Base-by-base conservation (phyloP, 2,329 filamentous ascomycete genomes). In the Tolypocladium paradoxum region DNA sequence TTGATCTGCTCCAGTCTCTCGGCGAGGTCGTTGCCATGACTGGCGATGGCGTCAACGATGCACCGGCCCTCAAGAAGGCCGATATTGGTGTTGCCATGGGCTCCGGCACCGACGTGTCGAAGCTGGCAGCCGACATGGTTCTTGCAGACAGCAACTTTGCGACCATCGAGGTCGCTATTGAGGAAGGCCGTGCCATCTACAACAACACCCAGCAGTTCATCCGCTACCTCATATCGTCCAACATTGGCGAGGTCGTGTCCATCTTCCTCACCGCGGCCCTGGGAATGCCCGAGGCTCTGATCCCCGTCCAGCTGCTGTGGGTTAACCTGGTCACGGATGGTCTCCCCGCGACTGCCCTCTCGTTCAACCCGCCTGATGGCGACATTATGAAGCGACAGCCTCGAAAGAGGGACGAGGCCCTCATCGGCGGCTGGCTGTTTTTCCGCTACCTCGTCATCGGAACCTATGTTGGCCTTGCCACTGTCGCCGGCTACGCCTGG, bases 151-250 rank as follows among this genome's bases (percentile, higher is more conserved):
- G 96, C 74, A 99, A 99, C 77, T 99, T 99, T 70, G 93, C 93
- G 57, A 99, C 93, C 4, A 99, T 99, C 61, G 89, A 96, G 69
- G 79, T 90, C 53, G 93, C 93, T 49, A 91, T 99, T 58, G 93
- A 99, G 69, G 93, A 99, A 73, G 93, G 93, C 52, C 87, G 93
- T 57, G 91, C 91, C 58, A 99, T 99, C 73, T 99, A 96, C 81
- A 97, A 93, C 84, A 99, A 99, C 78, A 99, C 93, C 6, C 93
- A 99, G 69, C 93, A 99, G 70, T 99, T 99, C 73, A 99, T 99
- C 73, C 89, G 95, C 49, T 99, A 99, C 70, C 81, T 99, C 56
- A 99, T 99, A 69, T 97, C 92, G 9, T 97, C 92, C 58, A 99
- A 99, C 76, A 99, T 99, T 60, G 95, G 93, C 64, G 93, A 99